phyloP scores from a whole-genome alignment of 1,284 basidiomycete genomes.

The Baeospora myosura region DNA sequence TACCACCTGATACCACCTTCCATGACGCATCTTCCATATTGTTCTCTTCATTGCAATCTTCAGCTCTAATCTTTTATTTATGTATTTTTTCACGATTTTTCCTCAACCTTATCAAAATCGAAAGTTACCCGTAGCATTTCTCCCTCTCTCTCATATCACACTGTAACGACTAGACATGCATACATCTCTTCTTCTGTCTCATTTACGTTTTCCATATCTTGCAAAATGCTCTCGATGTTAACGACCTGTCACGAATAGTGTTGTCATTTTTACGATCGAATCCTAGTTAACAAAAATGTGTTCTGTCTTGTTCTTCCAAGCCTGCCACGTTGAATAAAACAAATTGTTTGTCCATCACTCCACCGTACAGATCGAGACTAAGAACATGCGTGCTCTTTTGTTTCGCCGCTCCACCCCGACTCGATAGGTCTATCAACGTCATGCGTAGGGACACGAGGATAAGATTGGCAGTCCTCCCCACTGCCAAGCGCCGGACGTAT shows the following conservation, averaged over 20 bases:
- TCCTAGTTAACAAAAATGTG: not conserved
- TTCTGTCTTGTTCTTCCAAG: no score
- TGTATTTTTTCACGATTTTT: conserved; percentile 9
- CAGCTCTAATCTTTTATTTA: conserved; percentile 14
- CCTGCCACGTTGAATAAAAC: no score
- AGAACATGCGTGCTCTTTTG: no score
- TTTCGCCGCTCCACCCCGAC: no score
- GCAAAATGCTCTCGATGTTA: conserved; percentile 21
- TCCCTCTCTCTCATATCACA: conserved; percentile 26
- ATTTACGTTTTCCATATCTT: conserved; percentile 24
- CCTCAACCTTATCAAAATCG: not conserved
- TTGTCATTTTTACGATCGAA: conserved; percentile 10
- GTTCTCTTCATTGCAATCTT: conserved; percentile 15
- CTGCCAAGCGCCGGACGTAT: no score
- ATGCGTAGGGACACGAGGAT: no score
- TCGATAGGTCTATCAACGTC: no score
- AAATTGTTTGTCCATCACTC: no score
- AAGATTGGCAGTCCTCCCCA: no score
- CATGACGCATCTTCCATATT: conserved; percentile 13
- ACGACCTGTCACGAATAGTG: conserved; percentile 15
- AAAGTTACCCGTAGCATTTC: conserved; percentile 11
- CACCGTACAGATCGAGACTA: no score
- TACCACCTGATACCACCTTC: conserved; percentile 17
- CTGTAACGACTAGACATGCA: conserved; percentile 69
- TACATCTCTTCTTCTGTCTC: conserved; percentile 27